Base-by-base conservation (phyloP, 1,139 yeast species). In the Debaryomycetaceae sp. region DNA sequence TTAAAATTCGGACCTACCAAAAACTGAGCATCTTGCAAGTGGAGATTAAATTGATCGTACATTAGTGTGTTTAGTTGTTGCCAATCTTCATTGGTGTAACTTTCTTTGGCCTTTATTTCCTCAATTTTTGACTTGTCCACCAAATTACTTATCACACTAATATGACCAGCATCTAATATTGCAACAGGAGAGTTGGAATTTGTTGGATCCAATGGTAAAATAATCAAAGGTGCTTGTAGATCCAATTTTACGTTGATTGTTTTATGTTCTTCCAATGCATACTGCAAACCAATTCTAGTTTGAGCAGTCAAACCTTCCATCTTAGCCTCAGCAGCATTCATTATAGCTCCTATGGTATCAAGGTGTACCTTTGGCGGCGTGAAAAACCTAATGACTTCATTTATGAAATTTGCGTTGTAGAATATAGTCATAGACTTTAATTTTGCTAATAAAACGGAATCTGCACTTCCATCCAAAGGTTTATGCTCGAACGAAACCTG, bases 311-410 rank as follows among this genome's bases (percentile, higher is more conserved):
- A 69, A 2, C 95, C 97, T 57, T 89, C 96, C 43, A 94, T 86
- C 0, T 97, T 89, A 0, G 92, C 89, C 48, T 91, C 96, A 0
- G 99, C 98, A 0, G 96, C 98, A 59, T 82, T 86, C 81, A 94
- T 81, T 22, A 94, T 80, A 5, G 95, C 95, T 24, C 92, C 95
- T 31, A 94, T 80, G 0, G 98, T 89, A 54, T 89, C 96, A 43
- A 84, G 69, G 53, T 91, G 96, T 30, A 81, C 80, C 44, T 80
- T 81, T 11, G 97, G 96, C 1, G 98, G 96, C 35, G 77, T 81
- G 68, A 94, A 92, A 55, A 94, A 92, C 41, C 62, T 65, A 11
- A 77, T 71, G 36, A 92, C 71, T 41, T 82, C 87, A 51, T 89
- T 94, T 34, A 92, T 73, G 53, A 94, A 87, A 39, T 68, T 75